Percentiles rank a stretch among this genome's conserved stretches.
Evolutionary conservation across 306 rosid species (phyloP).

Genomic region (Benincasa hispida): DNA sequence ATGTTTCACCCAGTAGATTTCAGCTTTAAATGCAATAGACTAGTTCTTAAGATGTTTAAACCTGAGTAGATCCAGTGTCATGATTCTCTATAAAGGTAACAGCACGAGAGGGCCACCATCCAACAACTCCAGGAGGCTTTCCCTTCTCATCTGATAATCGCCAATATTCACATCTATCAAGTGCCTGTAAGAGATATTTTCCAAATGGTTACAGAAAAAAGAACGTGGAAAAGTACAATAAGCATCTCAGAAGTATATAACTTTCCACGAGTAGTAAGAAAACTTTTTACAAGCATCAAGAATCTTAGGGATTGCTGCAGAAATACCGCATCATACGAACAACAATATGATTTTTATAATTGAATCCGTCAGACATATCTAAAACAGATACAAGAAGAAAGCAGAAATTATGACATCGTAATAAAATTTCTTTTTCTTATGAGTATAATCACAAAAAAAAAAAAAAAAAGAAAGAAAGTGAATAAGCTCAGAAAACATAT

Average conservation of each 20-base stretch:
- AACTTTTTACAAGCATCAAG: background rate
- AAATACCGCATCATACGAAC: background rate
- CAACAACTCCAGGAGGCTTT: slow-evolving; percentile 92
- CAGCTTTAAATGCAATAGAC: background rate
- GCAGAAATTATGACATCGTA: background rate
- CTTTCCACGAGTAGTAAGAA: background rate
- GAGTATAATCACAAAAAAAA: background rate
- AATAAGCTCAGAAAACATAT: background rate
- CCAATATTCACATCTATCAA: slow-evolving; percentile 90
- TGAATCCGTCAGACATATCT: background rate
- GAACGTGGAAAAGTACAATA: background rate
- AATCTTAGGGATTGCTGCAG: background rate
- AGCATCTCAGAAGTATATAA: background rate
- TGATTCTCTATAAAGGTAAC: slow-evolving; percentile 95
- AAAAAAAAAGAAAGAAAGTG: background rate
- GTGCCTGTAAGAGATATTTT: slow-evolving; percentile 29
- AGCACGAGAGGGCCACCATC: slow-evolving; percentile 99
- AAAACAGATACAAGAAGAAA: background rate
- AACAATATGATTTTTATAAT: background rate
- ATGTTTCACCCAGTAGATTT: background rate
- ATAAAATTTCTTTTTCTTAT: background rate
- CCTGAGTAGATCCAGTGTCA: slow-evolving; percentile 99
- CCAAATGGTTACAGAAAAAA: background rate
- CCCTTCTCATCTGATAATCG: slow-evolving; percentile 87
- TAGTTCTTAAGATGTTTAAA: slow-evolving; percentile 14